Evolutionary conservation across 2,329 filamentous ascomycete genomes (phyloP).

Genomic region (Trichoderma asperellum): DNA sequence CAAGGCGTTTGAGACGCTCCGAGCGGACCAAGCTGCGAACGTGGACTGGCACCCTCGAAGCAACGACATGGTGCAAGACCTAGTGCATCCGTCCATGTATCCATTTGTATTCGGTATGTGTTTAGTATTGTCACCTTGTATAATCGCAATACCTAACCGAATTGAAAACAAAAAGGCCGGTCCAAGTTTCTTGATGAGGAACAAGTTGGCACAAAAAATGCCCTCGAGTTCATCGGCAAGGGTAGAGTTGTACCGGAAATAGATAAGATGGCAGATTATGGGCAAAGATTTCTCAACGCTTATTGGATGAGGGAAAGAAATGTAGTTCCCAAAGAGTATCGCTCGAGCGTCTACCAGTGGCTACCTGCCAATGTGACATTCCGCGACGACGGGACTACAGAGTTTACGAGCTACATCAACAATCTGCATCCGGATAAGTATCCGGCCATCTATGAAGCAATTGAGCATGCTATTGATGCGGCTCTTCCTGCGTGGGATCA

Average conservation of each 20-base stretch:
- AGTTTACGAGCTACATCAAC: conserved; percentile 50
- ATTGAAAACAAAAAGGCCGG: neutral
- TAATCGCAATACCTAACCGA: neutral
- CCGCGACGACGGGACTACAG: conserved; percentile 40
- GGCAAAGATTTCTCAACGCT: neutral
- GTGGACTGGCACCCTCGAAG: conserved; percentile 61
- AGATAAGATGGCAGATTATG: neutral
- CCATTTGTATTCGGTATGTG: conserved; percentile 29
- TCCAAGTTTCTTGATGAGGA: conserved; percentile 30
- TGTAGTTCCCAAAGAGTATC: conserved; percentile 27
- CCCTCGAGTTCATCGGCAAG: conserved; percentile 37
- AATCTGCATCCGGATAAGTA: conserved; percentile 46
- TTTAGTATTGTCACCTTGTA: fast-evolving
- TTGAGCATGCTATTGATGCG: conserved; percentile 42
- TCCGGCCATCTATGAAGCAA: conserved; percentile 38
- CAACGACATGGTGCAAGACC: conserved; percentile 52
- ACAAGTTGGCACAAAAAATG: conserved; percentile 35
- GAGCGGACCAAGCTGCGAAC: conserved; percentile 8
- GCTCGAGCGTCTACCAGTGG: conserved; percentile 36
- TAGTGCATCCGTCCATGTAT: conserved; percentile 25
- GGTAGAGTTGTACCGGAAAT: conserved; percentile 29
- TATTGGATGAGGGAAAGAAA: neutral
- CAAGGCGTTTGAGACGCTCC: conserved; percentile 22
- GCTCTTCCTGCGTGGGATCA: conserved; percentile 52
- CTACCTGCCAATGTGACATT: conserved; percentile 44